Evolutionary conservation across 176 grass and related monocot species (phyloP).

Genomic region (Chrysopogon serrulatus): DNA sequence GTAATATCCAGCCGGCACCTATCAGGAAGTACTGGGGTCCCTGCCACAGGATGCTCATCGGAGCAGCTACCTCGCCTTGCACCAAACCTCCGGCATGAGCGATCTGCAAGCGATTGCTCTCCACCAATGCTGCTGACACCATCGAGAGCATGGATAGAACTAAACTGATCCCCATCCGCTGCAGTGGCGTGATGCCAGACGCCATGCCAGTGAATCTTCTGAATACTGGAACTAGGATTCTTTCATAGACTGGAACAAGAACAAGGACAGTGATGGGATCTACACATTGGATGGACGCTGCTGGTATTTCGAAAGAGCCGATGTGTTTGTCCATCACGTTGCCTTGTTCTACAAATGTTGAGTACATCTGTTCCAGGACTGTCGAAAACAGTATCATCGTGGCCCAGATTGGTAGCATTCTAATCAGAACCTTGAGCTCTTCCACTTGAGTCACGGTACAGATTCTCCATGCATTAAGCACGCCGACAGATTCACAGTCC

Average conservation of each 20-base stretch:
- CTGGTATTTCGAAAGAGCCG: conserved; percentile 41
- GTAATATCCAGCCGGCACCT: conserved; percentile 43
- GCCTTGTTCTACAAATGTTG: conserved; percentile 44
- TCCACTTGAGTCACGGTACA: conserved; percentile 72
- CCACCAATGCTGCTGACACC: conserved; percentile 44
- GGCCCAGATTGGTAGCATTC: conserved; percentile 56
- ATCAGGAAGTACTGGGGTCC: conserved; percentile 51
- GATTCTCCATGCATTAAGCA: conserved; percentile 29
- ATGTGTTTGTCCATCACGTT: conserved; percentile 34
- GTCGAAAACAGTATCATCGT: conserved; percentile 37
- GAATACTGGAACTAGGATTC: conserved; percentile 33
- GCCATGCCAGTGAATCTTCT: conserved; percentile 38
- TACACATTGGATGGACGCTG: conserved; percentile 50
- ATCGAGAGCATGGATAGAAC: conserved; percentile 39
- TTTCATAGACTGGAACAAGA: conserved; percentile 50
- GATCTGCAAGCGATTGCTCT: conserved; percentile 31
- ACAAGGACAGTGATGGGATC: conserved; percentile 40
- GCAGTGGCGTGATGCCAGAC: conserved; percentile 39
- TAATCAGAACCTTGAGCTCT: conserved; percentile 58
- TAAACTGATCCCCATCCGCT: conserved; percentile 43
- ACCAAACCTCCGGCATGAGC: conserved; percentile 19
- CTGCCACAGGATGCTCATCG: conserved; percentile 56
- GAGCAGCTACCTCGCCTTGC: conserved; percentile 6
- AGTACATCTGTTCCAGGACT: conserved; percentile 47
- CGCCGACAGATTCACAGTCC: conserved; percentile 32